Evolutionary conservation across 371 early-diverging fungal species (phyloP).

Genomic region (Homolaphlyctis polyrhiza): DNA sequence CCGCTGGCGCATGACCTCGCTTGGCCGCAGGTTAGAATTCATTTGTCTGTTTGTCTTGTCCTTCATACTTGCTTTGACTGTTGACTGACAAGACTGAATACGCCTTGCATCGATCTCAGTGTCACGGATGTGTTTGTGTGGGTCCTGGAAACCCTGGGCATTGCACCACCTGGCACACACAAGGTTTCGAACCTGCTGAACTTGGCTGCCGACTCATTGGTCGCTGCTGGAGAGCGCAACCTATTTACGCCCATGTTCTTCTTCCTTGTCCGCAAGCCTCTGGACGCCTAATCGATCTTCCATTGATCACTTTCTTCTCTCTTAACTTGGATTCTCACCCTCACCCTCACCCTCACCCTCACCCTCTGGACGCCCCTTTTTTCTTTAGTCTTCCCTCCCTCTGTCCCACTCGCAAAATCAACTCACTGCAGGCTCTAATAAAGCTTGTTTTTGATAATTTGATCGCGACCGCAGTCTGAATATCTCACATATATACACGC

Average conservation of each 20-base stretch:
- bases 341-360: too few species aligned
- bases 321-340: too few species aligned
- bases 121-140: conserved; percentile 60
- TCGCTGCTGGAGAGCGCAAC: conserved; percentile 66
- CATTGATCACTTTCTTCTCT: too few species aligned
- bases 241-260: conserved; percentile 93
- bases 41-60: conserved; percentile 40
- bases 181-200: conserved; percentile 75
- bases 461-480: too few species aligned
- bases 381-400: too few species aligned
- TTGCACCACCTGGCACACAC: conserved; percentile 78
- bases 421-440: too few species aligned
- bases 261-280: conserved; percentile 84
- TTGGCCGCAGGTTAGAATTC: conserved; percentile 54
- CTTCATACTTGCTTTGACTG: conserved; percentile 42
- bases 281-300: conserved; percentile 3
- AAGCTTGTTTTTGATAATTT: too few species aligned
- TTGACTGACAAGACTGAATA: conserved; percentile 47
- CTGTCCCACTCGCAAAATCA: too few species aligned
- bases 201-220: conserved; percentile 73
- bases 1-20: conserved; percentile 39
- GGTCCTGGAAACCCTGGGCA: conserved; percentile 68
- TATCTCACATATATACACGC: too few species aligned
- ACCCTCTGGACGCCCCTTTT: too few species aligned
- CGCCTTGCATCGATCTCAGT: conserved; percentile 49